Base-by-base conservation (phyloP, 345 rosid genomes). In the Brassica rapa region DNA sequence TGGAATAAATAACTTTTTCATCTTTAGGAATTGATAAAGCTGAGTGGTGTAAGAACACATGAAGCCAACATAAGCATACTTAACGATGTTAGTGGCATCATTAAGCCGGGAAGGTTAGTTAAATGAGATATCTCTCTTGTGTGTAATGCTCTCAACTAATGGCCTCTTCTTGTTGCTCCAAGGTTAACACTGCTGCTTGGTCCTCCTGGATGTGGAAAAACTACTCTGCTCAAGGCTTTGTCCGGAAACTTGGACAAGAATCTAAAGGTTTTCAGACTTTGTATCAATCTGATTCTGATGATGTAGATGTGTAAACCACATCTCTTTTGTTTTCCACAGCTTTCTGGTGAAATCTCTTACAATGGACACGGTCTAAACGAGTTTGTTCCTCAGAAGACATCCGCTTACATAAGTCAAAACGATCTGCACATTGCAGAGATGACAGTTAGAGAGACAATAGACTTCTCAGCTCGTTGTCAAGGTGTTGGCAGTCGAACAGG, bases 141-240 rank as follows among this genome's bases (percentile, higher is more conserved):
- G 66, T 66, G 39, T 62, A 70, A 19, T 16, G 53, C 24, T 0
- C 32, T 55, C 3, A 62, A 65, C 66, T 53, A 41, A 64, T 30
- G 5, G 55, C n/a, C n/a, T 25, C 24, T 46, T 39, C 23, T 51
- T 57, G 27, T 55, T 67, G 55, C 84, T 49, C 14, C 14, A 49
- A 88, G 97, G 77, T 84, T 90, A 85, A 87, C 94, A 66, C 65
- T 91, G 51, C 72, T 91, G 75, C 91, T 91, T 71, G 97, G 94
- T 29, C 94, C 94, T 43, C 97, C 94, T 46, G 94, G 97, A 23
- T 88, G 94, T 80, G 93, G 94, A 16, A 92, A 92, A 80, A 86
- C 91, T 49, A 81, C 91, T 15, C 73, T 90, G 30, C 77, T 92
- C 14, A 82, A 86, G 81, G 89, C 94, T 0, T 92, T 92, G 62